Base-by-base conservation (phyloP, 495 filamentous ascomycete species). In the Aspergillus panamensis region DNA sequence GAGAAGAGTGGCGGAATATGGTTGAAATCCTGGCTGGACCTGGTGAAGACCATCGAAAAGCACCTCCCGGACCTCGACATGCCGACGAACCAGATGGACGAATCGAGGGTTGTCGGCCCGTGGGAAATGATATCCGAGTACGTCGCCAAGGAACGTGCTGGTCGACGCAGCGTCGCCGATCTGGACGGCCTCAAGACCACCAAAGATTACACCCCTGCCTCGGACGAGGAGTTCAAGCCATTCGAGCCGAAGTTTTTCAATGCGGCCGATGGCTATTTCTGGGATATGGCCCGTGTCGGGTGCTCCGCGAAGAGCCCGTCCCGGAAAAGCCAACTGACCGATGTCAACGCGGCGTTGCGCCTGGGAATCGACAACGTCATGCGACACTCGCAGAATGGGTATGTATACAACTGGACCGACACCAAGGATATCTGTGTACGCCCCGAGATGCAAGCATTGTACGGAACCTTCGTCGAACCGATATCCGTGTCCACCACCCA, bases 1-100 rank as follows among this genome's bases (percentile, higher is more conserved):
- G 59, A 49, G n/a, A 12, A 31, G 6, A 13, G 9, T 14, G 30
- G 37, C 1, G 40, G 30, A 31, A 10, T 30, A 20, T 61, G 59
- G 53, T 48, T 60, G 39, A 51, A 59, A 2, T 13, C 33, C 8
- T 66, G 60, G 78, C 56, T 81, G 39, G 68, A 79, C 40, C 70
- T 90, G 68, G 77, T 86, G 45, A 56, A 78, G 37, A 79, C 74
- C 0, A 73, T 89, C 40, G 69, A 80, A 39, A 73, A 83, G 50
- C 60, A 82, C 48, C 70, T 90, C 42, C 87, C 87, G 13, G 84
- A 90, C 66, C 80, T 90, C 76, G 84, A 87, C 54, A 73, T 89
- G 42, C 78, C 85, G 1, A 71, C 88, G 59, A 90, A 90, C 61
- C 73, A 77, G 3, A 82, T 86, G 73, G 87, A 90, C 60, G 84